Conservation (phyloP, 139 green algal genomes). For the Coccomyxa sp. region DNA sequence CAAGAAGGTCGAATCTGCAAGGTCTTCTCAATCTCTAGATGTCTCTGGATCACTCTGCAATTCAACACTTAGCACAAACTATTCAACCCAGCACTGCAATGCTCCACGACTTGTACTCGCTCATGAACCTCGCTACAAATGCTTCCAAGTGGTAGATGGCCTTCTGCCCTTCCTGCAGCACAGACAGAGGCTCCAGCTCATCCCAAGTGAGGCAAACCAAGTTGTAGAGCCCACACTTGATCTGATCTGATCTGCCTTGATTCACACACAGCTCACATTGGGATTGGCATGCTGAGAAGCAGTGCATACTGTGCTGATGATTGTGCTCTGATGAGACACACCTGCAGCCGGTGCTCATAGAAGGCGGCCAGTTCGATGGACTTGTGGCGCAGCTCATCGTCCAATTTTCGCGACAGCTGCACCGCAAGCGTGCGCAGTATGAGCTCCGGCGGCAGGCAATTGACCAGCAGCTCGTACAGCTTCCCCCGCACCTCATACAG, state of each 20-base stretch:
- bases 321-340: neutral
- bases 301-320: neutral
- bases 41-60: too few species aligned
- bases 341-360: slow-evolving; percentile 88
- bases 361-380: slow-evolving; percentile 48
- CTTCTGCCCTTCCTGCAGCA: slow-evolving; percentile 74
- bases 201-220: neutral
- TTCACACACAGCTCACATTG: neutral
- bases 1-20: too few species aligned
- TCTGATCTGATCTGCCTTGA: neutral
- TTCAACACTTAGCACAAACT: neutral
- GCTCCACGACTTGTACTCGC: slow-evolving; percentile 79
- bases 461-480: slow-evolving; percentile 95
- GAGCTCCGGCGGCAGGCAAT: slow-evolving; percentile 89
- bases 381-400: slow-evolving; percentile 84
- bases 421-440: slow-evolving; percentile 56
- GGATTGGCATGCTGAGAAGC: neutral
- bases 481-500: slow-evolving; percentile 81
- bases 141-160: slow-evolving; percentile 97
- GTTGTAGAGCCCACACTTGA: neutral
- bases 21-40: too few species aligned
- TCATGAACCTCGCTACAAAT: slow-evolving; percentile 95
- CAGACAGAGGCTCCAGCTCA: neutral
- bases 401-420: slow-evolving; percentile 84
- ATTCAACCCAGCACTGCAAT: slow-evolving; percentile 13